Percentiles rank a stretch among this genome's conserved stretches.
phyloP scores from a whole-genome alignment of 176 grass and related monocot genomes.

The Tillandsia leiboldiana region DNA sequence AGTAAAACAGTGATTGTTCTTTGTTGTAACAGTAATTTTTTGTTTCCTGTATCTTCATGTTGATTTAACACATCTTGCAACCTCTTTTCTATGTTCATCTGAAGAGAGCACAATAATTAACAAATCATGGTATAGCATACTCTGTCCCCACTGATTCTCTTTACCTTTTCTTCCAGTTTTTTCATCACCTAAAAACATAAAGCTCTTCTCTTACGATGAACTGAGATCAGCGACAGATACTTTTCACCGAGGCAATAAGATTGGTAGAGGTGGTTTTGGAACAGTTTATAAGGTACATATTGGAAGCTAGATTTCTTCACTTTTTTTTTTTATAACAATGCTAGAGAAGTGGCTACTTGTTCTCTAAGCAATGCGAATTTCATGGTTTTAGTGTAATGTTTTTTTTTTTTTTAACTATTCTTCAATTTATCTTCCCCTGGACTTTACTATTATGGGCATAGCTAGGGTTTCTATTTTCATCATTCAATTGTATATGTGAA shows the following conservation, averaged over 20 bases:
- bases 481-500: neutral
- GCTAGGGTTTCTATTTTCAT: too few species aligned
- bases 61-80: neutral
- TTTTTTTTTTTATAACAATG: neutral
- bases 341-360: neutral
- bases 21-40: neutral
- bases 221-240: slow-evolving; percentile 27
- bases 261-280: slow-evolving; percentile 28
- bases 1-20: neutral
- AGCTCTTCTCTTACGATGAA: slow-evolving; percentile 21
- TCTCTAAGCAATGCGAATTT: neutral
- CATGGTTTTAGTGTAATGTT: neutral
- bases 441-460: too few species aligned
- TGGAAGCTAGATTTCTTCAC: neutral
- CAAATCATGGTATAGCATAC: slow-evolving; percentile 5
- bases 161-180: slow-evolving; percentile 44
- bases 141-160: slow-evolving; percentile 1
- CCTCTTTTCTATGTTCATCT: neutral
- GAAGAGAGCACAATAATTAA: neutral
- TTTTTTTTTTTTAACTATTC: too few species aligned
- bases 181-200: slow-evolving; percentile 62
- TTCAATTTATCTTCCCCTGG: too few species aligned
- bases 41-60: neutral
- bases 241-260: slow-evolving; percentile 14
- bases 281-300: slow-evolving; percentile 20